Evolutionary conservation across 352 stramenopile genomes (phyloP).

Genomic region (Plasmopara viticola): DNA sequence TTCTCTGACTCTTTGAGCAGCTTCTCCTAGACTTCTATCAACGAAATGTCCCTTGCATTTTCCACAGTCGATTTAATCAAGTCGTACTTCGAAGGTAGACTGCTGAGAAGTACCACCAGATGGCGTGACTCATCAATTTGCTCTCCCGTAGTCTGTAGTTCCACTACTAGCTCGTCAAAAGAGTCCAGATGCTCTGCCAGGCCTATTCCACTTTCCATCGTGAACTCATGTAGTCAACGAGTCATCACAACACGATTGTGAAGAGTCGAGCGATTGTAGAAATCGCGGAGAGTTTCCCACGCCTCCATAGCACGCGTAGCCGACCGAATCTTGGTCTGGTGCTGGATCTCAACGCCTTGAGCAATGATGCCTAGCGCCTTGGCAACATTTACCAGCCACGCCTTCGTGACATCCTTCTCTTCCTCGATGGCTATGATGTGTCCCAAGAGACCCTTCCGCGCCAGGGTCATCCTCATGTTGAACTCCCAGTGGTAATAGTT

Average conservation of each 20-base stretch:
- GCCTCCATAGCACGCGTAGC: neutral
- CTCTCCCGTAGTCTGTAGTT: neutral
- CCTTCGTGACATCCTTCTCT: no score
- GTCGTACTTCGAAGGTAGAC: no score
- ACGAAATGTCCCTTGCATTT: neutral
- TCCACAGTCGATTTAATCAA: neutral
- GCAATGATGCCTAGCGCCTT: neutral
- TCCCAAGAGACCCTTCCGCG: no score
- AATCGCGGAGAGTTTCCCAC: neutral
- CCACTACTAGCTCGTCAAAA: neutral
- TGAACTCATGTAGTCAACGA: neutral
- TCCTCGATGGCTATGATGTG: no score
- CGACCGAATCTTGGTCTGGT: neutral
- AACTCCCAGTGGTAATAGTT: no score
- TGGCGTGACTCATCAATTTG: neutral
- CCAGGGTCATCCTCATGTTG: no score
- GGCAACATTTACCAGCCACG: no score
- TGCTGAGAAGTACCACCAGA: neutral
- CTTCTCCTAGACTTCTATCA: neutral
- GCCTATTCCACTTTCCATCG: neutral
- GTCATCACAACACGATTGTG: neutral
- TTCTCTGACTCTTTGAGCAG: neutral
- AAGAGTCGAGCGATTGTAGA: neutral
- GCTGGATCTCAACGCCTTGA: neutral
- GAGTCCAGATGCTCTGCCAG: neutral